Evolutionary conservation across 2,329 filamentous ascomycete genomes (phyloP), one percentile per base, ranked within the genome.

Genomic region (Fusarium circinatum): DNA sequence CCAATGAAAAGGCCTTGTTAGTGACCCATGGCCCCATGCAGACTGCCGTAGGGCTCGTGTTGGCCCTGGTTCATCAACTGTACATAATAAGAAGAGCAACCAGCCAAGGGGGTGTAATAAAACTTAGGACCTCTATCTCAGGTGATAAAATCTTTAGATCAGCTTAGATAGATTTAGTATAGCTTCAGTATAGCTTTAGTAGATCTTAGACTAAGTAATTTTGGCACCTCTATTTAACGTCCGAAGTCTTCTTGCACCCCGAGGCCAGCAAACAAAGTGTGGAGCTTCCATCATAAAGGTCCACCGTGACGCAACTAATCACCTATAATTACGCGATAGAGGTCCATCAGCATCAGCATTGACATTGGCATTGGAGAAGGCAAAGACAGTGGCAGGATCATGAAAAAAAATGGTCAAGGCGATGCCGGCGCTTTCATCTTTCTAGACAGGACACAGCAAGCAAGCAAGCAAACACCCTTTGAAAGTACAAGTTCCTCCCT

Each of bases 291-390:
- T 36, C 32, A 15, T 20, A 22, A 45, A 26, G 44, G 49, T 39
- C 74, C 74, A 72, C 64, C 47, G 70, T 75, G 74, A 75, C 74
- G 74, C 74, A 76, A 66, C 42, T 41, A 56, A n/a, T 38, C 48
- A 57, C 48, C 64, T 28, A 41, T n/a, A 45, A 74, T 76, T 75
- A 74, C 73, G 73, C 47, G 63, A 71, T 71, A 51, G 44, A 26
- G 28, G 64, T 54, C 28, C 22, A 49, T 32, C 26, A 26, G 34
- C 20, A 41, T 26, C 30, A 36, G 34, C 20, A 41, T 26, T n/a
- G 20, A 26, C 48, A 34, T 51, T 42, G 54, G 54, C 26, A 34
- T 22, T 39, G 20, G 36, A 15, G 36, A 57, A 45, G 38, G 38
- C 38, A 24, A 56, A 44, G 36, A 32, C 42, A 32, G 41, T 22